phyloP scores from a whole-genome alignment of 208 protist species.

The Angomonas deanei region DNA sequence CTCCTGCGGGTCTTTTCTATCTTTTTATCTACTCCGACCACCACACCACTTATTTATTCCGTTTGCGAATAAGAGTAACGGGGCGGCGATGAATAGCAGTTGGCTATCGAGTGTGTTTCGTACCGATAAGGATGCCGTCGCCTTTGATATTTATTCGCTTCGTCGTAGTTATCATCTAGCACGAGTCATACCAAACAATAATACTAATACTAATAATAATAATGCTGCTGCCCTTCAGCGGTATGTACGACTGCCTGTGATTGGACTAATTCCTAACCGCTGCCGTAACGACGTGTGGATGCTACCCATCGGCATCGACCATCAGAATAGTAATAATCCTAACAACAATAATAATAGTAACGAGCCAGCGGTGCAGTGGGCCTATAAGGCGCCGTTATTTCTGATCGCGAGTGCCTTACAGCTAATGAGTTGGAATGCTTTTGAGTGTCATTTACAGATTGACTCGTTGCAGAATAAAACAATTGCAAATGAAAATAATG shows the following conservation, averaged over 20 bases:
- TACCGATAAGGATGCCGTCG: slow-evolving; percentile 42
- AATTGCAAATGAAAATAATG: background rate
- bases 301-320: slow-evolving; percentile 9
- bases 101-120: slow-evolving; percentile 71
- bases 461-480: background rate
- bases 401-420: slow-evolving; percentile 66
- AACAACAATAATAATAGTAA: background rate
- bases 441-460: slow-evolving; percentile 32
- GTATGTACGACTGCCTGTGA: slow-evolving; percentile 44
- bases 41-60: slow-evolving; percentile 58
- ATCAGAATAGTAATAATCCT: background rate
- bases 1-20: slow-evolving; percentile 80
- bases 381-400: slow-evolving; percentile 69
- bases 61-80: slow-evolving; percentile 35
- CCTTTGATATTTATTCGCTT: slow-evolving; percentile 66
- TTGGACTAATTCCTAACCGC: slow-evolving; percentile 68
- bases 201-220: background rate
- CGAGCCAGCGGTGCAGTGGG: too few relatives aligned
- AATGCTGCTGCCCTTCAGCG: background rate
- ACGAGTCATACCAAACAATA: slow-evolving; percentile 8
- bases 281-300: slow-evolving; percentile 80
- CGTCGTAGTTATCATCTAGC: slow-evolving; percentile 40
- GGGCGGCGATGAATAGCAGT: slow-evolving; percentile 55
- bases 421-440: slow-evolving; percentile 77
- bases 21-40: slow-evolving; percentile 76